Conservation (phyloP, 2,329 filamentous ascomycete species). For the Pyricularia grisea region DNA sequence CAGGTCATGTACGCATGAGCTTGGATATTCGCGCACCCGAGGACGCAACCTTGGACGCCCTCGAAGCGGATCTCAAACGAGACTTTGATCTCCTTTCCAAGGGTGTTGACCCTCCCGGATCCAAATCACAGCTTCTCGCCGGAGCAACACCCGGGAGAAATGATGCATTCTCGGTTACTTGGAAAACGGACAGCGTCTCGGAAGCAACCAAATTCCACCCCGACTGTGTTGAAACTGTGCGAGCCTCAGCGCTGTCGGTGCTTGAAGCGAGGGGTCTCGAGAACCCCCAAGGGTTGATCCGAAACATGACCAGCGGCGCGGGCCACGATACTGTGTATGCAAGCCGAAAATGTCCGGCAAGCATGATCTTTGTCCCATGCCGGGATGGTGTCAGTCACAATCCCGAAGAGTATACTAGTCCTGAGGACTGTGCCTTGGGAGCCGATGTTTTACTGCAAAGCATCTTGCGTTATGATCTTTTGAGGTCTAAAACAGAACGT, state of each 20-base stretch:
- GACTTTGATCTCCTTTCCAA: conserved; percentile 53
- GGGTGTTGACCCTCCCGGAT: conserved; percentile 28
- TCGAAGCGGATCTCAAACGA: conserved; percentile 44
- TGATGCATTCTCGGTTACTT: conserved; percentile 34
- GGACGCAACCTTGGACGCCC: conserved; percentile 44
- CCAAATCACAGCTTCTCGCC: conserved; percentile 12
- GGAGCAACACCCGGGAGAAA: conserved; percentile 11
- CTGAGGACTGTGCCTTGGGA: conserved; percentile 49
- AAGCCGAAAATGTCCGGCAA: conserved; percentile 47
- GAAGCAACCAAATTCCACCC: conserved; percentile 55
- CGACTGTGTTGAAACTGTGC: conserved; percentile 58
- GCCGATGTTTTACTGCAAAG: conserved; percentile 36
- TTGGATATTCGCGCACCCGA: conserved; percentile 56
- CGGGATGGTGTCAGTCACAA: conserved; percentile 55
- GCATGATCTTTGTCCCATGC: conserved; percentile 60
- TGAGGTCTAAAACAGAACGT: not conserved
- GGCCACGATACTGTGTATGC: conserved; percentile 48
- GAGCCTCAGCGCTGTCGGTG: conserved; percentile 46
- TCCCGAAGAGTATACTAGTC: conserved; percentile 50
- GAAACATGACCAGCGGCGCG: conserved; percentile 30
- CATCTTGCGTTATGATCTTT: conserved; percentile 15
- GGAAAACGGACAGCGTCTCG: conserved; percentile 52
- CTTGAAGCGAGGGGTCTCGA: conserved; percentile 32
- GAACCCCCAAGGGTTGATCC: conserved; percentile 15
- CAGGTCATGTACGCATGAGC: conserved; percentile 56